These are phyloP conservation scores for Excoecaria cochinchinensis DNA, from an alignment of 345 rosid species.

Conservation along the genomic window DNA sequence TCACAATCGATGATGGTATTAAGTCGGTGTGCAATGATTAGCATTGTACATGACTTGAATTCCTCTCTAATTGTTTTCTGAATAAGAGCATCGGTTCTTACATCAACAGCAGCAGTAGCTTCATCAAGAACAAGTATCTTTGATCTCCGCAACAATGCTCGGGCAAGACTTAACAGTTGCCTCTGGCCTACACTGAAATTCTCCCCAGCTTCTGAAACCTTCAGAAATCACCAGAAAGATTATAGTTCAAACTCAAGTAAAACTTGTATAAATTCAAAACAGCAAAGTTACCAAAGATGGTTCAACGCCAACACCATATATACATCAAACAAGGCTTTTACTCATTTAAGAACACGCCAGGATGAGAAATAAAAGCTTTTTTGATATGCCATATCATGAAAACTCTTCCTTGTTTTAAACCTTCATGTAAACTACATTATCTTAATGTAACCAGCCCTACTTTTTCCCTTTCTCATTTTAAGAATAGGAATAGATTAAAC, in stretches of 20 bases:
- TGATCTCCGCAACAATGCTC: slow-evolving; percentile 89
- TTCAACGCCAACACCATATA: not conserved
- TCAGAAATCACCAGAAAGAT: slow-evolving; percentile 18
- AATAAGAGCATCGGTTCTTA: slow-evolving; percentile 95
- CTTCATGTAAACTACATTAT: not conserved
- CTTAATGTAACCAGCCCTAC: not conserved
- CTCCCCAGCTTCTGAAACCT: slow-evolving; percentile 97
- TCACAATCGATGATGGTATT: slow-evolving; percentile 96
- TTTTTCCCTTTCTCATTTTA: not conserved
- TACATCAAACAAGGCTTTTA: not conserved
- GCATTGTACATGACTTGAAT: slow-evolving; percentile 93
- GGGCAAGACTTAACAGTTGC: slow-evolving; percentile 94
- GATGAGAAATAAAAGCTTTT: too few relatives aligned
- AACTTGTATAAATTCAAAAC: not conserved
- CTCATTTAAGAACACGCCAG: not conserved
- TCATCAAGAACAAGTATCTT: slow-evolving; percentile 98
- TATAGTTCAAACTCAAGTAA: not conserved
- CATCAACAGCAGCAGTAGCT: slow-evolving; percentile 99
- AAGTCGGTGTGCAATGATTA: slow-evolving; percentile 93
- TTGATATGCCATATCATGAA: not conserved
- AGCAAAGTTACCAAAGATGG: not conserved
- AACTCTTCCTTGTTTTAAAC: not conserved
- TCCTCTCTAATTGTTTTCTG: slow-evolving; percentile 99
- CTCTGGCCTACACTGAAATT: slow-evolving; percentile 99
- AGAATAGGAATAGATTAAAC: not conserved